phyloP scores from a whole-genome alignment of 1,284 basidiomycete species.

The Cutaneotrichosporon curvatum region DNA sequence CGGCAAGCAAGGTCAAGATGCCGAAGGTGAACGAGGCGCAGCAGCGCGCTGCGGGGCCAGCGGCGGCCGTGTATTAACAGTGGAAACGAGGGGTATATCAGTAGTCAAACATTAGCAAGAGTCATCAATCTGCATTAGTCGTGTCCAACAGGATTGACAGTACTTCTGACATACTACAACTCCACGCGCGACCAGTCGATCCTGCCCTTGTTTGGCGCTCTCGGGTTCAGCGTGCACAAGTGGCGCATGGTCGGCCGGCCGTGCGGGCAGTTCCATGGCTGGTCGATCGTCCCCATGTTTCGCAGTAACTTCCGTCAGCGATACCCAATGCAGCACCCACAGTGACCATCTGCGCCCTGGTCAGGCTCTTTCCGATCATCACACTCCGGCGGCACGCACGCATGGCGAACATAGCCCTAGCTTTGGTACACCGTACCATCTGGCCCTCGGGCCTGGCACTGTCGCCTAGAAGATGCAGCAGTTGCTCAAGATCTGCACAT shows the following conservation, averaged over 20 bases:
- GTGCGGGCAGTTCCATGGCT: constrained; percentile 97
- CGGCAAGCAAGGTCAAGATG: constrained; percentile 73
- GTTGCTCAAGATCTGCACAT: constrained; percentile 80
- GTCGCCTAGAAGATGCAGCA: constrained; percentile 77
- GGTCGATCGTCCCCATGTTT: constrained; percentile 93
- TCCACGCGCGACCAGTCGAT: constrained; percentile 6
- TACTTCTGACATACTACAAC: neutral
- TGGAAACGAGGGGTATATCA: no score
- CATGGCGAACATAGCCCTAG: constrained; percentile 92
- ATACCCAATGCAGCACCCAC: constrained; percentile 49
- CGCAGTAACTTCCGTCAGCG: constrained; percentile 58
- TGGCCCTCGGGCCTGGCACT: constrained; percentile 56
- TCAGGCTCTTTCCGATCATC: constrained; percentile 88
- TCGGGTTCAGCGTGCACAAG: constrained; percentile 40
- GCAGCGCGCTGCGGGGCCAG: no score
- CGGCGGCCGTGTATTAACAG: no score
- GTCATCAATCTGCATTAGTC: no score
- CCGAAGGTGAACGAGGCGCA: constrained; percentile 52
- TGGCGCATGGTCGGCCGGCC: constrained; percentile 95
- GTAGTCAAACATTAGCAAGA: no score
- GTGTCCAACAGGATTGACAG: no score
- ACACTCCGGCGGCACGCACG: constrained; percentile 92
- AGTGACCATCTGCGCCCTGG: constrained; percentile 65
- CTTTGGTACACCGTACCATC: constrained; percentile 84
- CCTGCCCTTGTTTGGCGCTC: no score